These are phyloP conservation scores for Paramecium bursaria DNA, from an alignment of 73 alveolate species.

Conservation along the genomic window DNA sequence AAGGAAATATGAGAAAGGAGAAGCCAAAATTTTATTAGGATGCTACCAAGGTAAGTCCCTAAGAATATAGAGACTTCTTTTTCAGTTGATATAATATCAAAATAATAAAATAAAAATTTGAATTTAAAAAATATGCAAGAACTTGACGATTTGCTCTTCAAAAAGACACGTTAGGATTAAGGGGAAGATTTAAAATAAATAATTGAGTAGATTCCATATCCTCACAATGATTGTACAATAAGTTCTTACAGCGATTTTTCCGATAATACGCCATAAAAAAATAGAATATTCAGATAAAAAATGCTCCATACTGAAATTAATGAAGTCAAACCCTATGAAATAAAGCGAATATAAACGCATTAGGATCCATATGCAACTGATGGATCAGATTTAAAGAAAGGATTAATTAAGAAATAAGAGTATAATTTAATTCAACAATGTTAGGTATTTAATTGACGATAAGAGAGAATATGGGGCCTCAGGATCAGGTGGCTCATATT, in stretches of 20 bases:
- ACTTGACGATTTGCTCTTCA: slow-evolving; percentile 39
- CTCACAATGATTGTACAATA: background rate
- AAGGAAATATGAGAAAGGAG: no score
- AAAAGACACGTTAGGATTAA: slow-evolving; percentile 3
- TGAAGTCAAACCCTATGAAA: background rate
- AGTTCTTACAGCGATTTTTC: slow-evolving; percentile 53
- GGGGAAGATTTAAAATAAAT: background rate
- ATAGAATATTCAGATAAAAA: no score
- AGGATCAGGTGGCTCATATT: background rate
- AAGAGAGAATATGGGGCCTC: no score
- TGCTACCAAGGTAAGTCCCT: no score
- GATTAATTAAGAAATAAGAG: background rate
- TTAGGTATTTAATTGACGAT: no score
- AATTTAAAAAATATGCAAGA: no score
- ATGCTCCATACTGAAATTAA: background rate
- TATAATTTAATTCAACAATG: no score
- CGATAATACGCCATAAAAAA: slow-evolving; percentile 35
- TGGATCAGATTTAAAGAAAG: background rate
- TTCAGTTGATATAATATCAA: no score
- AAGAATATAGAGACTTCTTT: no score
- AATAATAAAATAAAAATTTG: no score
- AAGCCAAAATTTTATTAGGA: no score
- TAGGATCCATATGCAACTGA: background rate
- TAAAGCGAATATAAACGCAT: background rate
- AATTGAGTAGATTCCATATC: no score